Conservation (phyloP, 805 yeast genomes). For the Kazachstania kunashirensis region DNA sequence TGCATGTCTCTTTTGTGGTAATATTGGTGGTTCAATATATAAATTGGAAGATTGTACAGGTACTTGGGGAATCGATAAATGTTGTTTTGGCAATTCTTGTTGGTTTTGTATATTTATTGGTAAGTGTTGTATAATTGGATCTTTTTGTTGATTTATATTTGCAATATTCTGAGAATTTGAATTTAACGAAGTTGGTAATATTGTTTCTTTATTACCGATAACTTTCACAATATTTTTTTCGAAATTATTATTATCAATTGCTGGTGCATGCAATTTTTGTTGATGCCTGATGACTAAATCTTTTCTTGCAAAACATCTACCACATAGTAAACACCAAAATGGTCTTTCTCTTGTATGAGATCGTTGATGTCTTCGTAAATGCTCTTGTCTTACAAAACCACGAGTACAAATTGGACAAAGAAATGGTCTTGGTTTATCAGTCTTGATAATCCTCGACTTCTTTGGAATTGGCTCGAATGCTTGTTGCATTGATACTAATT, state of each 20-base stretch:
- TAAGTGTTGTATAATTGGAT: neutral
- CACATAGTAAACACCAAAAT: slow-evolving; percentile 92
- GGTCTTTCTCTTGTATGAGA: slow-evolving; percentile 96
- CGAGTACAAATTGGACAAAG: slow-evolving; percentile 84
- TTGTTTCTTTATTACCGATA: slow-evolving; percentile 32
- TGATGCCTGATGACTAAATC: slow-evolving; percentile 86
- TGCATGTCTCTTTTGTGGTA: slow-evolving; percentile 29
- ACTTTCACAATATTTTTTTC: slow-evolving; percentile 31
- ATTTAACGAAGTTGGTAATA: slow-evolving; percentile 27
- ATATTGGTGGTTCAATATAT: neutral
- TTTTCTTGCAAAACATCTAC: slow-evolving; percentile 88
- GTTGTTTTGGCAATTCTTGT: neutral
- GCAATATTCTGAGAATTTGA: neutral
- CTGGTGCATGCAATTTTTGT: slow-evolving; percentile 70
- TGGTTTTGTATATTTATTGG: neutral
- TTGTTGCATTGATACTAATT: neutral
- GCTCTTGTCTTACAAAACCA: slow-evolving; percentile 92
- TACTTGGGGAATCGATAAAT: neutral
- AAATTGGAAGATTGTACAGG: neutral
- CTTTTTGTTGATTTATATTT: neutral
- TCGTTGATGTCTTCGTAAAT: slow-evolving; percentile 84
- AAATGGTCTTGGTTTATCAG: slow-evolving; percentile 92
- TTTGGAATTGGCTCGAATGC: slow-evolving; percentile 58
- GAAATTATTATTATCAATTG: slow-evolving; percentile 26
- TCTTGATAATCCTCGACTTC: slow-evolving; percentile 72